Conservation (phyloP, 345 rosid species). For the Luvunga scandens region DNA sequence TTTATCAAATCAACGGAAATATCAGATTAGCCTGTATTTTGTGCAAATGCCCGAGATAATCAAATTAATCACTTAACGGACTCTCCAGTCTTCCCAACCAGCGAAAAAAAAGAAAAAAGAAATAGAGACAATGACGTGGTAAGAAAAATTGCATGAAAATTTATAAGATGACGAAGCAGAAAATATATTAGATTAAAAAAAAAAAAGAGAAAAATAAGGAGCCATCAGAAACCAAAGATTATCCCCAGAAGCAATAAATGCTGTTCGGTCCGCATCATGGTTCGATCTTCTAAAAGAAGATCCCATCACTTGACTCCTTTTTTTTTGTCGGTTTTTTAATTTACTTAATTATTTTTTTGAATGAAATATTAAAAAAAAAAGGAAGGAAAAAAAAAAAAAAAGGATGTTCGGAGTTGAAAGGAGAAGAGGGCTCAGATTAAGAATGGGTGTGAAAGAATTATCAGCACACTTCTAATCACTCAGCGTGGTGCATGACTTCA, state of each 20-base stretch:
- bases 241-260: conserved; percentile 44
- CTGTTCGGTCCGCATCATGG: conserved; percentile 72
- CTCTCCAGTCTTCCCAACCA: no score
- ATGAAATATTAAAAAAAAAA: not conserved
- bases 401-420: not conserved
- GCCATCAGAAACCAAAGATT: conserved; percentile 55
- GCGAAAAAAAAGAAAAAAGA: rapidly evolving
- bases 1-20: no score
- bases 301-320: conserved; percentile 40
- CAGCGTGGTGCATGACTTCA: conserved; percentile 69
- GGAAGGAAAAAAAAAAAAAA: no score
- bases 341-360: not conserved
- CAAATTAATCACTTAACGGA: no score
- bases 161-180: no score
- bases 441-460: conserved; percentile 45
- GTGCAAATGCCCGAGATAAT: no score
- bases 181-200: no score
- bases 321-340: not conserved
- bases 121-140: no score
- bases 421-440: conserved; percentile 37
- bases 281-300: conserved; percentile 23
- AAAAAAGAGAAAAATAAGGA: not conserved
- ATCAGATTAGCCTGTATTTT: no score
- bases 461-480: conserved; percentile 42
- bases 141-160: no score